These are phyloP conservation scores for Pestalotiopsis fici DNA, from an alignment of 2,329 filamentous ascomycete genomes.

Conservation along the genomic window DNA sequence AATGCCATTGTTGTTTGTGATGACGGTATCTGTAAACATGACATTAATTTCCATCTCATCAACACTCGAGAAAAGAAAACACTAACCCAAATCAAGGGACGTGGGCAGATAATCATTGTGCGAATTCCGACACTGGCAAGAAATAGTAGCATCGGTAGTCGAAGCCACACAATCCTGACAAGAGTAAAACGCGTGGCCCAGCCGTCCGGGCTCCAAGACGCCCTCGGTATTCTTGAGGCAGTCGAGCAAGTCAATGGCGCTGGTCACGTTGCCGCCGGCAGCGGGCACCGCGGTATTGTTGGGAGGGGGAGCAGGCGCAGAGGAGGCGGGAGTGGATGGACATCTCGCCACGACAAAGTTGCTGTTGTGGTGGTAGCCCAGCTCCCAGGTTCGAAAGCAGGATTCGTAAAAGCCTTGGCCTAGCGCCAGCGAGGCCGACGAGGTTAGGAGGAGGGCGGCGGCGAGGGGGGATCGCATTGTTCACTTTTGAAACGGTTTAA, in stretches of 20 bases:
- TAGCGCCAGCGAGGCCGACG: background rate
- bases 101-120: background rate
- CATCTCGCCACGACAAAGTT: constrained; percentile 1
- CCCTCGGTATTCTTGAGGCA: constrained; percentile 7
- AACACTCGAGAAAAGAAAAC: no score
- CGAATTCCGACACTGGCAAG: constrained; percentile 8
- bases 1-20: constrained; percentile 11
- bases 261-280: background rate
- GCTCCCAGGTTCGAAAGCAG: background rate
- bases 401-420: constrained; percentile 2
- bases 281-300: background rate
- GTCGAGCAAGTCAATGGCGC: constrained; percentile 3
- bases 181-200: constrained; percentile 9
- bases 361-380: background rate
- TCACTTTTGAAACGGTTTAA: no score
- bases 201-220: background rate
- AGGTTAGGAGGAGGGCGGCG: background rate
- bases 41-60: background rate
- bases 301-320: no score
- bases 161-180: constrained; percentile 5
- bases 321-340: background rate
- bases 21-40: constrained; percentile 2
- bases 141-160: background rate
- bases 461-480: background rate
- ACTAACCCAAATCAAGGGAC: constrained; percentile 7